Evolutionary conservation across 2,329 filamentous ascomycete species (phyloP), one percentile per base, ranked within the genome.

Genomic region (Byssothecium circinans): DNA sequence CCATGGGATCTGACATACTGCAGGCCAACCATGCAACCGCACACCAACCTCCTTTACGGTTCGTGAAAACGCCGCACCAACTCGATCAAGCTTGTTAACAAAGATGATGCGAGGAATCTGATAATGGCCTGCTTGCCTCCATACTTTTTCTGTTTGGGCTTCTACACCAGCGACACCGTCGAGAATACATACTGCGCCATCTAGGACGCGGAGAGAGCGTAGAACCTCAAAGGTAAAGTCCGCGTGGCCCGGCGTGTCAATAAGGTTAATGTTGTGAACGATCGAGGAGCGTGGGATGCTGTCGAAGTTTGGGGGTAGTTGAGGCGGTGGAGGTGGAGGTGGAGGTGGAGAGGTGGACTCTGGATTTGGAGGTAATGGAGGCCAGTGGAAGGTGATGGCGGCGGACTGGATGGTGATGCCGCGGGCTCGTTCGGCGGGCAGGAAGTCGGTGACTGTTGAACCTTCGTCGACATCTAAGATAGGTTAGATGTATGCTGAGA

Each of bases 331-430:
- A 36, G 50, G 39, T 45, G 62, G 55, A 33, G 54, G 35, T 43
- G 44, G 54, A 37, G 75, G 67, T 7, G 84, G 86, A 7, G 25
- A 11, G 6, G 25, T 27, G 6, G 25, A 7, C 25, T 4, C 29
- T 36, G 50, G 39, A 43, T 61, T 54, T 30, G 54, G 37, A 45
- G 44, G 54, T 36, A 75, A 68, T 7, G 84, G 86, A 5, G 94
- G 94, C 94, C 94, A 99, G 54, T 87, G 81, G 69, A 97, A 96
- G 1, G 91, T 96, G 57, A 97, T 95, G 38, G 94, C 92, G 10
- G 94, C 94, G 2, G 92, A 97, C 68, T 97, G 94, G 52, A 99
- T 97, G 3, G 94, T 99, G 67, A 99, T 97, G 23, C 94, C 94
- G 57, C 94, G 81, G 57, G 91, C 86, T 63, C 92, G 82, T 70